These are phyloP conservation scores for Plectosphaerella sp. DNA, from an alignment of 2,329 filamentous ascomycete genomes.

Conservation along the genomic window DNA sequence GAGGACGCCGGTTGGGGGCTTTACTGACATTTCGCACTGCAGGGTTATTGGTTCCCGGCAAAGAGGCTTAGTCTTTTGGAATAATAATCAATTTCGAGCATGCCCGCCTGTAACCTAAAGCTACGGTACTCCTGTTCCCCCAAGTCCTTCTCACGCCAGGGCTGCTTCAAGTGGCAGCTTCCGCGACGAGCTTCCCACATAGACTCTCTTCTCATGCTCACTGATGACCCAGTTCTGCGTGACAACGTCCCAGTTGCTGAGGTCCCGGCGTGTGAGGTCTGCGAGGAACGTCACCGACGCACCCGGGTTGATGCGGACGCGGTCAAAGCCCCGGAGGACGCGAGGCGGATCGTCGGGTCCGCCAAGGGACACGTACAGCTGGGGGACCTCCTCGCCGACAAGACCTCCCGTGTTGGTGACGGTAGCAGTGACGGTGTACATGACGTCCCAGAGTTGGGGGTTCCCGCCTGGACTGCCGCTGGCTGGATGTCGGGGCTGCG, in stretches of 20 bases:
- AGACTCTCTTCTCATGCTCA: slow-evolving; percentile 45
- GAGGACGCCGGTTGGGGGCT: no score
- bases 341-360: slow-evolving; percentile 65
- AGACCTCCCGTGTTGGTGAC: slow-evolving; percentile 67
- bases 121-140: no score
- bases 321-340: slow-evolving; percentile 76
- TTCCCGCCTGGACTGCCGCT: slow-evolving; percentile 59
- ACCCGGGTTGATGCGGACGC: slow-evolving; percentile 68
- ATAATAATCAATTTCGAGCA: no score
- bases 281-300: slow-evolving; percentile 61
- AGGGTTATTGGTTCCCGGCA: no score
- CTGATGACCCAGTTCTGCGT: slow-evolving; percentile 81
- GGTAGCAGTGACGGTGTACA: slow-evolving; percentile 63
- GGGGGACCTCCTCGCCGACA: slow-evolving; percentile 66
- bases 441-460: slow-evolving; percentile 59
- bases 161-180: slow-evolving; percentile 38
- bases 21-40: no score
- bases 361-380: slow-evolving; percentile 78
- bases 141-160: background rate
- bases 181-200: slow-evolving; percentile 51
- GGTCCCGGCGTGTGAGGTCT: slow-evolving; percentile 70
- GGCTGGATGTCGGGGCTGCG: slow-evolving; percentile 51
- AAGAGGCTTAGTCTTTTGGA: no score
- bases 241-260: slow-evolving; percentile 80
- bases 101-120: no score